phyloP scores from a whole-genome alignment of 192 early-diverging fungal species.

The Mortierella hygrophila region DNA sequence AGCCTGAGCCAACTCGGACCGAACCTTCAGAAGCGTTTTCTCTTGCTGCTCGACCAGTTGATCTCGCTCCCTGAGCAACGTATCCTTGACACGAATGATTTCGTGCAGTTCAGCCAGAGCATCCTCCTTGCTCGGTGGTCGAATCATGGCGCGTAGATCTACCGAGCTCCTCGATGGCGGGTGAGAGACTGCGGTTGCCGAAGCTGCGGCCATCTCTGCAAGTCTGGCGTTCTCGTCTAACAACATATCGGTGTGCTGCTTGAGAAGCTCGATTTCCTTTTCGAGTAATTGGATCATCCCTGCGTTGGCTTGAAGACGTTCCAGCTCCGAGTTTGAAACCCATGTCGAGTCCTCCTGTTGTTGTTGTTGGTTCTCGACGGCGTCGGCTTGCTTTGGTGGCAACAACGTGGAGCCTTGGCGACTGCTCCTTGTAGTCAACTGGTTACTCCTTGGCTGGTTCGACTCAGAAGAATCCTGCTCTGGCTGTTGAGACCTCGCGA shows the following conservation, averaged over 20 bases:
- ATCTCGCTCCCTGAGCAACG: slow-evolving; percentile 31
- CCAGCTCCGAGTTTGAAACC: slow-evolving; percentile 38
- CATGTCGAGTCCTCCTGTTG: slow-evolving; percentile 15
- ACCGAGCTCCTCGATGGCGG: background rate
- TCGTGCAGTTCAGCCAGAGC: slow-evolving; percentile 30
- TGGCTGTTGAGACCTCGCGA: slow-evolving; percentile 17
- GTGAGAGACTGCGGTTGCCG: background rate
- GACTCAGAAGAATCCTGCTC: slow-evolving; percentile 30
- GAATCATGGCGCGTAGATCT: slow-evolving; percentile 1
- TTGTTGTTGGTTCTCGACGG: background rate
- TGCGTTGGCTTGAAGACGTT: slow-evolving; percentile 43
- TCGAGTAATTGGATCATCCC: slow-evolving; percentile 46
- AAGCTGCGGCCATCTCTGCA: slow-evolving; percentile 32
- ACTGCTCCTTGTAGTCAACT: background rate
- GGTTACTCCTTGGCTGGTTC: slow-evolving; percentile 12
- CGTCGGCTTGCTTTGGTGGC: background rate
- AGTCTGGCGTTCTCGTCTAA: slow-evolving; percentile 50
- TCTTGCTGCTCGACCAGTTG: slow-evolving; percentile 30
- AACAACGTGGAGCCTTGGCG: background rate
- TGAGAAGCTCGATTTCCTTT: slow-evolving; percentile 50
- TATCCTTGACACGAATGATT: slow-evolving; percentile 46
- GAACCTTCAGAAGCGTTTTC: background rate
- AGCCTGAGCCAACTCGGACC: background rate
- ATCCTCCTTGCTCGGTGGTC: slow-evolving; percentile 15
- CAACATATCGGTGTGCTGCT: slow-evolving; percentile 48